Conservation (phyloP, 345 rosid species). For the Eucalyptus cladocalyx region DNA sequence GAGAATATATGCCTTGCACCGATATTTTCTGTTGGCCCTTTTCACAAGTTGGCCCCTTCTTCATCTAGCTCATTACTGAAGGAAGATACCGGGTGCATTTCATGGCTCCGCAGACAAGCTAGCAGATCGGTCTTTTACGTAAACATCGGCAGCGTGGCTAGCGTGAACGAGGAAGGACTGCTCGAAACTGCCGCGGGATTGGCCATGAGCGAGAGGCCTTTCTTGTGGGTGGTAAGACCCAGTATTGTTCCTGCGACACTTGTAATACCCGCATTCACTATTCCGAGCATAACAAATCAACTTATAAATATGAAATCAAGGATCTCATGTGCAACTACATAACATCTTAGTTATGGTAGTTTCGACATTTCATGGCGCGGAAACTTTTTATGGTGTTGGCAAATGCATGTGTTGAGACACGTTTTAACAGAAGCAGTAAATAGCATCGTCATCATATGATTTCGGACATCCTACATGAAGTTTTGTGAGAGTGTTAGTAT, state of each 20-base stretch:
- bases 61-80: background rate
- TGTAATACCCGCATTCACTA: background rate
- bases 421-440: no score
- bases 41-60: slow-evolving; percentile 5
- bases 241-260: no score
- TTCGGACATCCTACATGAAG: no score
- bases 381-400: no score
- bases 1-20: background rate
- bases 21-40: background rate
- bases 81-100: slow-evolving; percentile 2
- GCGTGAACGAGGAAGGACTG: slow-evolving; percentile 1
- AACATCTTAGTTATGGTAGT: no score
- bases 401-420: no score
- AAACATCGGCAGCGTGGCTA: slow-evolving; percentile 10
- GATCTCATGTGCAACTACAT: background rate
- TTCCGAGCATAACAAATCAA: background rate
- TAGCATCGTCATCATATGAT: no score
- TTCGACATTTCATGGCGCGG: background rate
- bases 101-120: slow-evolving; percentile 10
- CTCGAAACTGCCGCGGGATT: background rate
- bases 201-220: no score
- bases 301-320: background rate
- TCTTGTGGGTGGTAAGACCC: no score
- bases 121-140: slow-evolving; percentile 4
- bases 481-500: background rate